phyloP scores from a whole-genome alignment of 2,329 filamentous ascomycete genomes.

The Colletotrichum gloeosporioides region DNA sequence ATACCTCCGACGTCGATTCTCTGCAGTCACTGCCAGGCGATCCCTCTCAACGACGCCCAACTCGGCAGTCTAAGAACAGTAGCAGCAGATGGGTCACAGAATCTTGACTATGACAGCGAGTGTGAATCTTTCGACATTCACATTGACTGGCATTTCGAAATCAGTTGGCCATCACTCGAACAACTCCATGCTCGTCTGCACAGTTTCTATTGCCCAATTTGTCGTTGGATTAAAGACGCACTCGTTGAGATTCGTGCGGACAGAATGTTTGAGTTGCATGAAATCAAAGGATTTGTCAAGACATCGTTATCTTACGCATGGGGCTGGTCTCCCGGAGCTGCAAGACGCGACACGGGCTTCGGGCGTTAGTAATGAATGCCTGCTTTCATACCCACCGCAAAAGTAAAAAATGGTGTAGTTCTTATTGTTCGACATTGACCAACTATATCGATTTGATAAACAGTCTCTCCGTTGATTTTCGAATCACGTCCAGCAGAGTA shows the following conservation, averaged over 20 bases:
- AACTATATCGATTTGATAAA: not conserved
- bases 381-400: not conserved
- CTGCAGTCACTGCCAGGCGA: not conserved
- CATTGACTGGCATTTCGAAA: not conserved
- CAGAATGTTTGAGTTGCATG: not conserved
- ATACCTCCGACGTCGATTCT: not conserved
- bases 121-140: not conserved
- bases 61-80: not conserved
- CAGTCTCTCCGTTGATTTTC: not conserved
- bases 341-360: not conserved
- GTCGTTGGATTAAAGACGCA: not conserved
- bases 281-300: not conserved
- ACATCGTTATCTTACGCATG: not conserved
- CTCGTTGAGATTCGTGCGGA: not conserved
- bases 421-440: not conserved
- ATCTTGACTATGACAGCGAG: not conserved
- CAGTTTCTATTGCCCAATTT: not conserved
- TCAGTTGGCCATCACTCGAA: not conserved
- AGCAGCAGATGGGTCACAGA: not conserved
- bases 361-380: not conserved
- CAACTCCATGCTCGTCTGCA: not conserved
- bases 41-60: not conserved
- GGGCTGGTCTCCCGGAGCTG: not conserved
- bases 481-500: not conserved
- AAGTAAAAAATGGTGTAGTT: not conserved